These are phyloP conservation scores for Arthrobotrys musiformis DNA, from an alignment of 2,329 filamentous ascomycete species.

Conservation along the genomic window DNA sequence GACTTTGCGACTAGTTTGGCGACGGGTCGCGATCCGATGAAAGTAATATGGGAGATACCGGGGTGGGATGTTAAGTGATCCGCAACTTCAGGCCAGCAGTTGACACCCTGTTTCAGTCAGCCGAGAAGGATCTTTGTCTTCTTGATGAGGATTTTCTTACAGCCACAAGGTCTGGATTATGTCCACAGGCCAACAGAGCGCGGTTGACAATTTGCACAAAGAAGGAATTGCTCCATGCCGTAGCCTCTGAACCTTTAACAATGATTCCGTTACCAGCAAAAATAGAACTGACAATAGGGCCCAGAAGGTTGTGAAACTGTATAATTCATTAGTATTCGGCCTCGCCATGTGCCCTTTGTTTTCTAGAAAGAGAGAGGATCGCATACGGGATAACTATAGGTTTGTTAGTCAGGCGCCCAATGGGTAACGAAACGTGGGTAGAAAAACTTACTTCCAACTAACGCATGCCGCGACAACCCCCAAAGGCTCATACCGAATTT, in stretches of 20 bases:
- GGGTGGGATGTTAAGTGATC: slow-evolving; percentile 85
- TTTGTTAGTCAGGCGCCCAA: slow-evolving; percentile 20
- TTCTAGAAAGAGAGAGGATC: not conserved
- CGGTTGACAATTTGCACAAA: slow-evolving; percentile 81
- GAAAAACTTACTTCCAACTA: slow-evolving; percentile 83
- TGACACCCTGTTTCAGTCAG: slow-evolving; percentile 64
- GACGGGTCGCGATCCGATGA: slow-evolving; percentile 89
- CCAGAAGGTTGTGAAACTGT: slow-evolving; percentile 91
- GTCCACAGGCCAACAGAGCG: slow-evolving; percentile 82
- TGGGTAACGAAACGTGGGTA: slow-evolving; percentile 55
- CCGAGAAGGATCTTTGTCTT: not conserved
- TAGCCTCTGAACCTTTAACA: slow-evolving; percentile 94
- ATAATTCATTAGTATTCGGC: not conserved
- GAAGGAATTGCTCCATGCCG: slow-evolving; percentile 88
- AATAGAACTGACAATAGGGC: slow-evolving; percentile 86
- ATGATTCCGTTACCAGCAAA: slow-evolving; percentile 92
- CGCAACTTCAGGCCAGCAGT: slow-evolving; percentile 88
- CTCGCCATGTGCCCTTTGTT: too few species aligned
- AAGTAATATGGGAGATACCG: slow-evolving; percentile 86
- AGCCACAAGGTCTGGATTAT: slow-evolving; percentile 83
- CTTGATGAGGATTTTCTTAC: slow-evolving; percentile 24
- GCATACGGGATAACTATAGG: slow-evolving; percentile 64
- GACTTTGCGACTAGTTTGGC: slow-evolving; percentile 88
- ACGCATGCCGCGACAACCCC: slow-evolving; percentile 93
- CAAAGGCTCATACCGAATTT: slow-evolving; percentile 88